Evolutionary conservation across 495 filamentous ascomycete genomes (phyloP).

Genomic region (Penicillium parvum): DNA sequence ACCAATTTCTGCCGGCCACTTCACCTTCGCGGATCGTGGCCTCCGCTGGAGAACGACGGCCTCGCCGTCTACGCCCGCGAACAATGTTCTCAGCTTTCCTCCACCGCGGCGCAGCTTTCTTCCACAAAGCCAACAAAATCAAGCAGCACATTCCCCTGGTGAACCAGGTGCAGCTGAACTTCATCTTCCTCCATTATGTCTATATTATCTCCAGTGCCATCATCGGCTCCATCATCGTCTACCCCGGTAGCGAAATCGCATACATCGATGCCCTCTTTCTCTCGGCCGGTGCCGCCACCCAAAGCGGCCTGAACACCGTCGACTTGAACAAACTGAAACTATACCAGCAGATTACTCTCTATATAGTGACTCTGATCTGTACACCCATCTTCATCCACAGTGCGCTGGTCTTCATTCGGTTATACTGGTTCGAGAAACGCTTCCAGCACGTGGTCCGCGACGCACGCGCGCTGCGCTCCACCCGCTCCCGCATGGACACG

Average conservation of each 20-base stretch:
- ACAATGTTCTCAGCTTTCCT: conserved; percentile 33
- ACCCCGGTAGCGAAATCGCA: conserved; percentile 50
- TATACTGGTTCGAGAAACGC: conserved; percentile 97
- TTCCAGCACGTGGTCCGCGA: conserved; percentile 74
- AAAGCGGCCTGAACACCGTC: conserved; percentile 87
- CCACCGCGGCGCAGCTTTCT: conserved; percentile 12
- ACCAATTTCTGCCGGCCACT: conserved; percentile 4
- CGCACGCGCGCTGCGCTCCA: conserved; percentile 48
- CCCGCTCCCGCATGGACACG: conserved; percentile 54
- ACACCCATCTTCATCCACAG: conserved; percentile 91
- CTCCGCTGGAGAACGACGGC: conserved; percentile 14
- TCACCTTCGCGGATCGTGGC: conserved; percentile 7
- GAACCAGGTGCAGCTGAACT: conserved; percentile 64
- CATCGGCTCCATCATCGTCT: conserved; percentile 72
- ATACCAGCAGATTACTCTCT: conserved; percentile 76
- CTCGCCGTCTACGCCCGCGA: conserved; percentile 8
- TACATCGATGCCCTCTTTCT: conserved; percentile 94
- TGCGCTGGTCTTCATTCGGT: conserved; percentile 80
- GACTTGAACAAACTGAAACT: conserved; percentile 69
- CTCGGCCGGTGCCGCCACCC: conserved; percentile 72
- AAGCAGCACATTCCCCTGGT: conserved; percentile 32
- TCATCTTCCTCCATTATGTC: conserved; percentile 80
- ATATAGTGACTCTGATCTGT: conserved; percentile 63
- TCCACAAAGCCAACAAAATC: conserved; percentile 15
- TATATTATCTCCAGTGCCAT: conserved; percentile 71